Conservation (phyloP, 1,284 basidiomycete species). For the Volvariella surrecta region DNA sequence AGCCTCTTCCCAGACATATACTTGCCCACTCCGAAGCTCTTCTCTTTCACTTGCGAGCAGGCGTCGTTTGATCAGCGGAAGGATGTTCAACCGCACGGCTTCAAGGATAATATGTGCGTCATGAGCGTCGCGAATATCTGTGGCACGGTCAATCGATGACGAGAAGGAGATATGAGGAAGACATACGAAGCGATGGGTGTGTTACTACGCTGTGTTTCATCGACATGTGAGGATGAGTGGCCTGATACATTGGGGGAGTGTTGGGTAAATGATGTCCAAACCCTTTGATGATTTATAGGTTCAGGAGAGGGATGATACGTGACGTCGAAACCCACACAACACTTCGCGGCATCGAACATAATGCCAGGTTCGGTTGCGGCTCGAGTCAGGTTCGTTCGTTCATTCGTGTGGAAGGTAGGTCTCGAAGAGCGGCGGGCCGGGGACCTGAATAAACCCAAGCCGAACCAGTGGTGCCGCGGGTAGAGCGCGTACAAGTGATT, state of each 20-base stretch:
- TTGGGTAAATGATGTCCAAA: conserved; percentile 6
- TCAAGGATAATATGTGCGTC: conserved; percentile 67
- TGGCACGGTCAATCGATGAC: conserved; percentile 10
- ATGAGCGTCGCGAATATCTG: conserved; percentile 64
- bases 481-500: not conserved
- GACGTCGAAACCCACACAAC: conserved; percentile 16
- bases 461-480: not conserved
- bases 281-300: conserved; percentile 19
- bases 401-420: conserved; percentile 1
- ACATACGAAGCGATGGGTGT: conserved; percentile 51
- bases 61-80: conserved; percentile 64
- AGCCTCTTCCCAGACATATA: conserved; percentile 79
- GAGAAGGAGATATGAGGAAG: not conserved
- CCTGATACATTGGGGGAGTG: conserved; percentile 16
- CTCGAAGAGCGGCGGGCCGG: conserved; percentile 1
- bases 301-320: conserved; percentile 17
- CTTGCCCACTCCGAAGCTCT: conserved; percentile 57
- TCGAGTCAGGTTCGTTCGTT: conserved; percentile 5
- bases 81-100: conserved; percentile 59
- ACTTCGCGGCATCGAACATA: conserved; percentile 21
- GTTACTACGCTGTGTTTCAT: conserved; percentile 29
- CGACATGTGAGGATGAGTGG: conserved; percentile 14
- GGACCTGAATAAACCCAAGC: not conserved
- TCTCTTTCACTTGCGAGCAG: conserved; percentile 61
- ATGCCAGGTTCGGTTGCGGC: not conserved